Conservation (phyloP, 805 yeast genomes). For the Yarrowia divulgata region DNA sequence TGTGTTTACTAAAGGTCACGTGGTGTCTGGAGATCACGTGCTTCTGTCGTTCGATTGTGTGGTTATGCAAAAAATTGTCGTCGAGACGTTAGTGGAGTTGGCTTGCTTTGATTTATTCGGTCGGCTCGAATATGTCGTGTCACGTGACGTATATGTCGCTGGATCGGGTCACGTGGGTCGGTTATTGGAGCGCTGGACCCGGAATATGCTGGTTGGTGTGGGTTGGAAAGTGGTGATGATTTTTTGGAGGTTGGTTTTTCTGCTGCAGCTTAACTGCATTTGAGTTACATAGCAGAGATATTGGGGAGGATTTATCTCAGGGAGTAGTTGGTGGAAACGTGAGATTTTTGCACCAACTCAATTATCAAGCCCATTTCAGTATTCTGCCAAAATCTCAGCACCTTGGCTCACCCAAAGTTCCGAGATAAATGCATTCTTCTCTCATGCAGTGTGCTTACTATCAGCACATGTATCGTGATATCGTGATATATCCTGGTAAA, state of each 20-base stretch:
- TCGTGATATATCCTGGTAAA: too few species aligned
- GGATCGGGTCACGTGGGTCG: not conserved
- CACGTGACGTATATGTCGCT: not conserved
- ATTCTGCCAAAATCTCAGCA: not conserved
- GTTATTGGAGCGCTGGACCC: not conserved
- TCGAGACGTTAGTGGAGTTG: too few species aligned
- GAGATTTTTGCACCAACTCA: too few species aligned
- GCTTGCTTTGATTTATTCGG: not conserved
- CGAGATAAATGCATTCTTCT: too few species aligned
- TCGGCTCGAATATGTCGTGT: not conserved
- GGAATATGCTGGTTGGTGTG: not conserved
- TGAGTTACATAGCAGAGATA: not conserved
- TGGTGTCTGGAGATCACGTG: not conserved
- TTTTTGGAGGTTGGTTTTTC: conserved; percentile 32
- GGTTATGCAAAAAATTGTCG: too few species aligned
- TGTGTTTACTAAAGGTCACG: not conserved
- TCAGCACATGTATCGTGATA: too few species aligned
- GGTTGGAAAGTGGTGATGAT: conserved; percentile 13
- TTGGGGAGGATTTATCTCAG: too few species aligned
- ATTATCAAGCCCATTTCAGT: too few species aligned
- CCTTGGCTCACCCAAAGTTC: too few species aligned
- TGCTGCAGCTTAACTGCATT: not conserved
- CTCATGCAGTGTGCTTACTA: too few species aligned
- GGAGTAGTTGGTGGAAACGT: too few species aligned
- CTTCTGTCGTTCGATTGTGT: too few species aligned